Percentiles rank a stretch among this genome's conserved stretches.
Conservation (phyloP, 257 asterid species). For the Jasminum sambac region DNA sequence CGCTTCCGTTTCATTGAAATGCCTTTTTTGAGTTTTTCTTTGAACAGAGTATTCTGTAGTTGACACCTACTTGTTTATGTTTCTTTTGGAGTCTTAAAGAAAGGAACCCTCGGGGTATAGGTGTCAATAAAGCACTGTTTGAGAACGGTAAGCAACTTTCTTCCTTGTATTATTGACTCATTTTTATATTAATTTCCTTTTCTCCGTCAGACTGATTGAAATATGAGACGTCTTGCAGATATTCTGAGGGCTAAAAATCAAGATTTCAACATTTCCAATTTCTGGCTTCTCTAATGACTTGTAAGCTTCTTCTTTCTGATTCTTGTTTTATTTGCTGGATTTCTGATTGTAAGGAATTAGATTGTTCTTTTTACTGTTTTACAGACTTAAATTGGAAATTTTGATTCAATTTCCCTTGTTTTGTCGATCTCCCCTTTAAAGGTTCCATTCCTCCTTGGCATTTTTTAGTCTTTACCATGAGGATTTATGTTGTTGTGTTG, state of each 20-base stretch:
- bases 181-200: background rate
- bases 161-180: slow-evolving; percentile 19
- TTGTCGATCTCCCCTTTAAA: slow-evolving; percentile 17
- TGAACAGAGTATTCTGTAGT: slow-evolving; percentile 23
- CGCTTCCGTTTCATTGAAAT: slow-evolving; percentile 15
- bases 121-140: slow-evolving; percentile 30
- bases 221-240: slow-evolving; percentile 9
- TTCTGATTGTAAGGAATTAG: slow-evolving; percentile 20
- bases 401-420: slow-evolving; percentile 33
- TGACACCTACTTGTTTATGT: slow-evolving; percentile 35
- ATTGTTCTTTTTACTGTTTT: slow-evolving; percentile 29
- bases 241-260: slow-evolving; percentile 4
- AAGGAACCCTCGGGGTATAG: background rate
- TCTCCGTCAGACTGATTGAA: background rate
- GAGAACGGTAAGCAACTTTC: slow-evolving; percentile 41
- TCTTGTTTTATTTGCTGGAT: slow-evolving; percentile 21
- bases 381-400: slow-evolving; percentile 17
- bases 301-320: slow-evolving; percentile 1
- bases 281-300: slow-evolving; percentile 7
- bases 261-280: slow-evolving; percentile 17
- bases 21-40: background rate
- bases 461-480: slow-evolving; percentile 1
- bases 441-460: background rate
- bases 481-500: background rate
- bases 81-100: slow-evolving; percentile 9